Conservation (phyloP, 345 rosid genomes). For the Bruguiera parviflora region DNA sequence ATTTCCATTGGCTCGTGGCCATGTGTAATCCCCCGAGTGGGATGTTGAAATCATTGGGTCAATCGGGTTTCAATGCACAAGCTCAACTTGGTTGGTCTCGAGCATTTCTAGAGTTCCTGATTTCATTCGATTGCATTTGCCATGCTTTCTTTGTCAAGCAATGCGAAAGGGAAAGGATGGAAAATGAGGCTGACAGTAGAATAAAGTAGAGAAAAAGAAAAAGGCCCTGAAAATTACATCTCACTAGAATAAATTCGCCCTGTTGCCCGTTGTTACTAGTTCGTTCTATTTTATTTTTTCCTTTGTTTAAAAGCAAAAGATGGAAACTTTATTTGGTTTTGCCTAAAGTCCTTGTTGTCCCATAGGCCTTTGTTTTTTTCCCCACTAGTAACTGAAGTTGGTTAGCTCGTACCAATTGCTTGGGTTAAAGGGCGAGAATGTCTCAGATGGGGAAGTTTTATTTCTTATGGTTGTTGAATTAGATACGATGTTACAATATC, state of each 20-base stretch:
- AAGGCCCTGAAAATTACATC: constrained; percentile 36
- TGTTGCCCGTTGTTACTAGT: constrained; percentile 5
- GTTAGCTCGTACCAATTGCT: not conserved
- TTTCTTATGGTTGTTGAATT: constrained; percentile 27
- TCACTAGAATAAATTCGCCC: constrained; percentile 37
- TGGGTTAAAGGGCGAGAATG: not conserved
- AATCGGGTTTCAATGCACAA: not conserved
- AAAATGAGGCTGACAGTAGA: constrained; percentile 27
- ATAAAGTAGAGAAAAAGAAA: constrained; percentile 34
- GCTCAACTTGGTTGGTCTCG: not conserved
- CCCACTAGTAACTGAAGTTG: not conserved
- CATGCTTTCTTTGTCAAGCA: constrained; percentile 43
- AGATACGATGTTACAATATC: constrained; percentile 10
- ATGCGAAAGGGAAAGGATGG: constrained; percentile 16
- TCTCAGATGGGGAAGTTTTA: constrained; percentile 14
- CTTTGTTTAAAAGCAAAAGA: constrained; percentile 11
- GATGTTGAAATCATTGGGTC: constrained; percentile 16
- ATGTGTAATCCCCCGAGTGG: constrained; percentile 9
- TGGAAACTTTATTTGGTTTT: not conserved
- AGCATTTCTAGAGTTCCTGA: constrained; percentile 4
- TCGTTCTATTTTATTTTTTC: not conserved
- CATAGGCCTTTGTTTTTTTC: too few species aligned
- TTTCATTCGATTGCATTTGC: constrained; percentile 3
- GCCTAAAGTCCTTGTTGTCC: not conserved
- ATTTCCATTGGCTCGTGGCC: constrained; percentile 7